phyloP scores from a whole-genome alignment of 768 basidiomycete genomes.

The Auriscalpium vulgare region DNA sequence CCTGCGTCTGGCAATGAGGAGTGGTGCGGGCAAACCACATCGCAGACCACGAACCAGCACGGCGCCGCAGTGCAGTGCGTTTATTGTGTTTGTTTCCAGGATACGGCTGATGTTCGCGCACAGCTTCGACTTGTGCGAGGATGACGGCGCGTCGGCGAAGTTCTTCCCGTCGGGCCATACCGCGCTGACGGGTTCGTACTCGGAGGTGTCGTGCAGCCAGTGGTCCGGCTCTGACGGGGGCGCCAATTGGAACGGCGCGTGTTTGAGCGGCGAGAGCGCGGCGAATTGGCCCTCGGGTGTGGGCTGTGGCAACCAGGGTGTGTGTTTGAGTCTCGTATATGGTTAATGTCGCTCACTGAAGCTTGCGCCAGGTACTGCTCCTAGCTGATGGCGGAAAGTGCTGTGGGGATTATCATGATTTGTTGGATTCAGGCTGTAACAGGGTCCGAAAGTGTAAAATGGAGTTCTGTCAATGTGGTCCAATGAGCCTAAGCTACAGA shows the following conservation, averaged over 20 bases:
- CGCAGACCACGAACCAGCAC: slow-evolving; percentile 34
- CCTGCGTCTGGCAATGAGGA: slow-evolving; percentile 40
- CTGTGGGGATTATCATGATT: background rate
- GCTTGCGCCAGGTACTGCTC: background rate
- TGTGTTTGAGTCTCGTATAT: background rate
- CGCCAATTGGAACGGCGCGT: slow-evolving; percentile 39
- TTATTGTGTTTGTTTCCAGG: background rate
- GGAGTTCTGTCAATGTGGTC: background rate
- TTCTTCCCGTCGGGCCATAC: slow-evolving; percentile 53
- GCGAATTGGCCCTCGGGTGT: slow-evolving; percentile 38
- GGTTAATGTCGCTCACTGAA: background rate
- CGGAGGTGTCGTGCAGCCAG: slow-evolving; percentile 47
- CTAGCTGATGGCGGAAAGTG: background rate
- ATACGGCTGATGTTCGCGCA: background rate
- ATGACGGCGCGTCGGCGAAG: slow-evolving; percentile 40
- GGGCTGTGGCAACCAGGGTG: slow-evolving; percentile 50
- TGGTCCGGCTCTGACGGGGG: slow-evolving; percentile 50
- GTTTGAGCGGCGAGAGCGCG: slow-evolving; percentile 41
- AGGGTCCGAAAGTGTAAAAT: background rate
- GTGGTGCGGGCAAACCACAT: slow-evolving; percentile 46
- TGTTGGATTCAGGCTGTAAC: background rate
- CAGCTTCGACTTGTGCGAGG: slow-evolving; percentile 57
- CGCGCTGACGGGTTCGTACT: slow-evolving; percentile 44
- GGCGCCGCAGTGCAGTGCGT: slow-evolving; percentile 41
- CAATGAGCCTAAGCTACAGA: background rate